Evolutionary conservation across 202 grass and related monocot genomes (phyloP).

Genomic region (Bolboschoenoplectus hybrid): DNA sequence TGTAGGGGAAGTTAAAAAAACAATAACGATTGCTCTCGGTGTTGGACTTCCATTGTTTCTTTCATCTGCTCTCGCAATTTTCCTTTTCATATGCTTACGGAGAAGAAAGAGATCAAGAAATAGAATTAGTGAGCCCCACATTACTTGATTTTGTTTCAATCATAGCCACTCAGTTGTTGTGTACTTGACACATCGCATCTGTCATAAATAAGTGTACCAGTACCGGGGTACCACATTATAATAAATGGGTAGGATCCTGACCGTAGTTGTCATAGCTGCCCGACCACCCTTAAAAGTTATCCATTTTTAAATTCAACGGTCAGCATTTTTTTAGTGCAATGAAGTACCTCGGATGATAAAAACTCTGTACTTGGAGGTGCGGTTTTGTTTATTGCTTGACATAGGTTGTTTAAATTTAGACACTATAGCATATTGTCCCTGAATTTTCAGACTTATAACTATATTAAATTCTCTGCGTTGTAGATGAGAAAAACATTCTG

Average conservation of each 20-base stretch:
- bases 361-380: neutral
- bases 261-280: neutral
- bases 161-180: neutral
- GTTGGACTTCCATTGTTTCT: constrained; percentile 37
- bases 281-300: neutral
- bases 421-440: neutral
- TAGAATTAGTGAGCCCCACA: constrained; percentile 31
- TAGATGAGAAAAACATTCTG: constrained; percentile 30
- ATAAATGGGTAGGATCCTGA: neutral
- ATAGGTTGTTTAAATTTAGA: neutral
- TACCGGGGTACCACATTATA: constrained; percentile 9
- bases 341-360: neutral
- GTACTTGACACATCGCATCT: constrained; percentile 17
- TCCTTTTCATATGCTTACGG: constrained; percentile 21
- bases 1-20: constrained; percentile 44
- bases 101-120: constrained; percentile 39
- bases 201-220: neutral
- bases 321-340: neutral
- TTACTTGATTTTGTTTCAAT: neutral
- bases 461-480: constrained; percentile 11
- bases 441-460: neutral
- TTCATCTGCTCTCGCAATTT: constrained; percentile 35
- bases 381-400: neutral
- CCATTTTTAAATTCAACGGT: neutral
- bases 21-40: constrained; percentile 30